Percentiles rank a stretch among this genome's conserved stretches.
phyloP scores from a whole-genome alignment of 805 yeast species.

The Starmerella floricola region DNA sequence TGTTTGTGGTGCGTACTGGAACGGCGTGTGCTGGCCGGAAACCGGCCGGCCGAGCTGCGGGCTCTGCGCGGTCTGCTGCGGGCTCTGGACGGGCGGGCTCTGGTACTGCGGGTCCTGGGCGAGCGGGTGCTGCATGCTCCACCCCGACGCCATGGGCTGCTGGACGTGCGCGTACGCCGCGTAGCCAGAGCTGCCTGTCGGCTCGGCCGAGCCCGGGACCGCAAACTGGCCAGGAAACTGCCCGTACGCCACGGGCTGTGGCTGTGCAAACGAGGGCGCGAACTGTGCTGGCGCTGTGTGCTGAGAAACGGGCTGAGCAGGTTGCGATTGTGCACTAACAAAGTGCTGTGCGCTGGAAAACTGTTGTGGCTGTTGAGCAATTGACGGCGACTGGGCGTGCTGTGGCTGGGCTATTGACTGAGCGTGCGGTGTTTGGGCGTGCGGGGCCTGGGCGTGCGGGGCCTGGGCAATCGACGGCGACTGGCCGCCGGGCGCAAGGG shows the following conservation, averaged over 20 bases:
- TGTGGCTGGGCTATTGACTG: no score
- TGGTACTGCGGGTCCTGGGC: neutral
- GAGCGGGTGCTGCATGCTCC: neutral
- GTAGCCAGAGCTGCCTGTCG: no score
- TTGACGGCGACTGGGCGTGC: no score
- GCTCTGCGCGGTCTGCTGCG: neutral
- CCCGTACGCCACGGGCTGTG: no score
- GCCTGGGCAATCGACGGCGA: neutral
- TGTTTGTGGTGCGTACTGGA: constrained; percentile 1
- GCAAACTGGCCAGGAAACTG: no score
- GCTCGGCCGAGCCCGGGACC: no score
- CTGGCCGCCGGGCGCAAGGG: neutral
- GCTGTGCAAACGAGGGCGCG: no score
- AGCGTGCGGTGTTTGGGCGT: neutral
- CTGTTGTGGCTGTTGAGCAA: no score
- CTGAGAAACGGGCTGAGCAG: no score
- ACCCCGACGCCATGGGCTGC: neutral
- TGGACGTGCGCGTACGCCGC: neutral
- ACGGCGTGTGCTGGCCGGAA: neutral
- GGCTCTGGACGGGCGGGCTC: neutral
- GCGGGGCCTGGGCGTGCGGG: constrained; percentile 1
- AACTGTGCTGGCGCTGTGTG: no score
- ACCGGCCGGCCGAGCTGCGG: neutral
- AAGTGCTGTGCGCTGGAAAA: no score
- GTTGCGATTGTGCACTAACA: no score